Conservation (phyloP, 768 basidiomycete species). For the Leucosporidium creatinivorum region DNA sequence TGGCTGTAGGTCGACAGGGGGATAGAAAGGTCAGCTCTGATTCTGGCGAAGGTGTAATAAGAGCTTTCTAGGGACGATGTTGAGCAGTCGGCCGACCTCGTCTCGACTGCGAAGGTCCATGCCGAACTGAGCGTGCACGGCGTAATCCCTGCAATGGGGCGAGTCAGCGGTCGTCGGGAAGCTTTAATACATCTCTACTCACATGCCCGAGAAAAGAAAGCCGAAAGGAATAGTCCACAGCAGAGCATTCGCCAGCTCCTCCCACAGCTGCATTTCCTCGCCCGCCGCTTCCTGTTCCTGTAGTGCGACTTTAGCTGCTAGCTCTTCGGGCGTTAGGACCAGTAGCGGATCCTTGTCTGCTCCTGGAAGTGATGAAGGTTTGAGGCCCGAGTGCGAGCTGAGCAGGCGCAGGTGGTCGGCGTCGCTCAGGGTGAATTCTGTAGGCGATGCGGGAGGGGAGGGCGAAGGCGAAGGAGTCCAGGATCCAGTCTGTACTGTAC, state of each 20-base stretch:
- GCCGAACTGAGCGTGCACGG: slow-evolving; percentile 28
- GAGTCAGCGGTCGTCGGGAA: neutral
- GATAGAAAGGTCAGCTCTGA: neutral
- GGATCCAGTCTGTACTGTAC: no score
- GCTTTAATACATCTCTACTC: slow-evolving; percentile 1
- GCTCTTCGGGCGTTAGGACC: slow-evolving; percentile 23
- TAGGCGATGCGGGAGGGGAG: slow-evolving; percentile 2
- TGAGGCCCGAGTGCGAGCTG: slow-evolving; percentile 3
- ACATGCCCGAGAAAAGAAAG: slow-evolving; percentile 30
- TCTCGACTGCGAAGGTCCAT: neutral
- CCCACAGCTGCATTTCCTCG: slow-evolving; percentile 25
- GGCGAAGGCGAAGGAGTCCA: slow-evolving; percentile 14
- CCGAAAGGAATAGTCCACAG: slow-evolving; percentile 30
- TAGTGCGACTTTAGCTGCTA: neutral
- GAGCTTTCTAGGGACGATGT: slow-evolving; percentile 16
- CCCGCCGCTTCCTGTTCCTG: neutral
- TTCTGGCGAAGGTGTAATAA: neutral
- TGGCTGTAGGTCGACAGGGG: neutral
- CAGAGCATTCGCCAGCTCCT: slow-evolving; percentile 25
- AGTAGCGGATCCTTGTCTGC: slow-evolving; percentile 14
- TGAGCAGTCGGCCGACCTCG: slow-evolving; percentile 15
- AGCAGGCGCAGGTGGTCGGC: slow-evolving; percentile 19
- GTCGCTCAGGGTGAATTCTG: slow-evolving; percentile 14
- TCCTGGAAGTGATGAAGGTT: slow-evolving; percentile 4
- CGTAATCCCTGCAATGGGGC: slow-evolving; percentile 18